phyloP scores from a whole-genome alignment of 768 basidiomycete genomes.

The Pholiota molesta region DNA sequence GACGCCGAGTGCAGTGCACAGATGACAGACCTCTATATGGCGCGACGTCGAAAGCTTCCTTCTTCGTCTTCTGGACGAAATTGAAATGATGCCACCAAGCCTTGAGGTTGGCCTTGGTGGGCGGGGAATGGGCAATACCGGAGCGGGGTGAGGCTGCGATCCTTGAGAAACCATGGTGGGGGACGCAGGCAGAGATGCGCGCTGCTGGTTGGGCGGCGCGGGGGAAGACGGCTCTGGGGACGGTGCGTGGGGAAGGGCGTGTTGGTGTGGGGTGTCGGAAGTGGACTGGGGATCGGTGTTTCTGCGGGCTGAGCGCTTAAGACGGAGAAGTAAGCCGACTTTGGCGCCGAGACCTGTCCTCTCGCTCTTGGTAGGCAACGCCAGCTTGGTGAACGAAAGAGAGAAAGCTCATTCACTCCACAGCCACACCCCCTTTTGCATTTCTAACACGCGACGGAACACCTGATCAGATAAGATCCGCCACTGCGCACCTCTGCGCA shows the following conservation, averaged over 20 bases:
- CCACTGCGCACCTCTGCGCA: no score
- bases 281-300: conserved; percentile 10
- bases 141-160: conserved; percentile 14
- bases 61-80: conserved; percentile 63
- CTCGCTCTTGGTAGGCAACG: conserved; percentile 19
- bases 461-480: conserved; percentile 13
- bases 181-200: conserved; percentile 3
- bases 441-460: conserved; percentile 8
- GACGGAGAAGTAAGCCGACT: conserved; percentile 19
- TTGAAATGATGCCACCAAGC: conserved; percentile 86
- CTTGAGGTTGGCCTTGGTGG: conserved; percentile 64
- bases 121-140: conserved; percentile 23
- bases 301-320: conserved; percentile 20
- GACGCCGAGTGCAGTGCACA: background rate
- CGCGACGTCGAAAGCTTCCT: conserved; percentile 40
- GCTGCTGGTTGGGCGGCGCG: conserved; percentile 6
- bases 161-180: conserved; percentile 19
- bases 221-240: conserved; percentile 1
- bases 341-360: conserved; percentile 21
- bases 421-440: conserved; percentile 12
- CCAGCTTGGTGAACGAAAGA: conserved; percentile 20
- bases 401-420: conserved; percentile 12
- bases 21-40: conserved; percentile 40
- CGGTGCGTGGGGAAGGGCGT: conserved; percentile 8
- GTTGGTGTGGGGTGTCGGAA: background rate